A percentile compares a stretch with the other conserved stretches of the same genome.
Evolutionary conservation across 2,329 filamentous ascomycete genomes (phyloP).

Genomic region (Mycosphaerella sp.): DNA sequence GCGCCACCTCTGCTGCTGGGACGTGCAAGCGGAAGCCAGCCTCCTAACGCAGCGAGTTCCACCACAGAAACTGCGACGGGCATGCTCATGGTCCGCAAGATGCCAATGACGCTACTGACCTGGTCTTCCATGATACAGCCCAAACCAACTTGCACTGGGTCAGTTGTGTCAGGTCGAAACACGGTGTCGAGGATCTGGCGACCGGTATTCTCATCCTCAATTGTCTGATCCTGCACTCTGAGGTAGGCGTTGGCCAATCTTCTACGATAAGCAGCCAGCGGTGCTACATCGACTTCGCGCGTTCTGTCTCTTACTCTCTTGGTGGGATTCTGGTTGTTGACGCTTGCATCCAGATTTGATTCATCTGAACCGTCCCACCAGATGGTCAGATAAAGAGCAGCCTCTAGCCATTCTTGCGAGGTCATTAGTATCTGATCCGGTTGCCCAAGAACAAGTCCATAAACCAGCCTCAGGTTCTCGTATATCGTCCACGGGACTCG

Average conservation of each 20-base stretch:
- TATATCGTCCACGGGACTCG: conserved; percentile 87
- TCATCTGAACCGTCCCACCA: conserved; percentile 88
- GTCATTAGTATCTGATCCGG: conserved; percentile 67
- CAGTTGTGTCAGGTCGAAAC: conserved; percentile 69
- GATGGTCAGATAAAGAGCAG: conserved; percentile 70
- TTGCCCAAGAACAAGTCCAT: conserved; percentile 72
- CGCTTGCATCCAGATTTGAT: conserved; percentile 38
- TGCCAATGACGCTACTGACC: conserved; percentile 64
- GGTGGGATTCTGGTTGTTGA: conserved; percentile 42
- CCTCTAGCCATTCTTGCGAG: conserved; percentile 89
- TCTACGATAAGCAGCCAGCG: conserved; percentile 64
- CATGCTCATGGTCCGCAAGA: conserved; percentile 74
- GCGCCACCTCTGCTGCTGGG: conserved; percentile 45
- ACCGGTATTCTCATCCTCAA: conserved; percentile 46
- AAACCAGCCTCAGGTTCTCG: conserved; percentile 72
- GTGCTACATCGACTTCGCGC: conserved; percentile 46
- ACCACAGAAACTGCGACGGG: conserved; percentile 70
- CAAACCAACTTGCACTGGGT: conserved; percentile 71
- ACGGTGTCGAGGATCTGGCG: conserved; percentile 31
- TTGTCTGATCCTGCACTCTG: conserved; percentile 47
- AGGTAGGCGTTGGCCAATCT: conserved; percentile 67
- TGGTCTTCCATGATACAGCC: conserved; percentile 80
- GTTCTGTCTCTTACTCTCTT: conserved; percentile 31
- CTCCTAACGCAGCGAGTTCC: conserved; percentile 75
- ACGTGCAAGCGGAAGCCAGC: conserved; percentile 64